Base-by-base conservation (phyloP, 192 early-diverging fungal species). In the Mycoemilia scoparia region DNA sequence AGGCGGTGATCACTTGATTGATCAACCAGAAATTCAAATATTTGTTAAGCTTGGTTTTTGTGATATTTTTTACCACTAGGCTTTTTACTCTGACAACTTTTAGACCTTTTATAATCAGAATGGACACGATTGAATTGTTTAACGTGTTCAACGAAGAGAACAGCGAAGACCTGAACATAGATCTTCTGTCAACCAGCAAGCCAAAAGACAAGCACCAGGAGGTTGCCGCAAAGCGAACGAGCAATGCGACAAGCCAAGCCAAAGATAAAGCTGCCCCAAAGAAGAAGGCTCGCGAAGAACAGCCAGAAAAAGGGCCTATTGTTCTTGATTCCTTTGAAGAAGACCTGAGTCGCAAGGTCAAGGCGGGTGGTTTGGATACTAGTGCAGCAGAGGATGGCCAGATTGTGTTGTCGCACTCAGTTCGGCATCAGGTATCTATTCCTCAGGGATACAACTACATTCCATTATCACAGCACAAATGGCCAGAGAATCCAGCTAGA, bases 351-450 rank as follows among this genome's bases (percentile, higher is more conserved):
- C 65, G 76, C 38, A 72, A 76, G 51, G 69, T 81, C 12, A 69
- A 69, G 31, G 55, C 69, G 17, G 66, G 57, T 7, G 62, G 63
- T 2, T 54, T 59, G 27, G 71, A 54, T 45, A 51, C 57, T 4
- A 56, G 54, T 45, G 49, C 71, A 21, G 60, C 52, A 7, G 50
- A 59, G 28, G 63, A 58, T 5, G 65, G 67, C 19, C 55, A 45
- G 21, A 29, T 63, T 3, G 60, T 63, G 13, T 36, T 64, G 21
- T 52, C 49, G 39, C 38, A 32, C 41, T 69, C 82, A 62, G 87
- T 96, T 31, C 68, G 84, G 15, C 92, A 96, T 54, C 87, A 96
- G 61, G 92, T 96, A 1, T 80, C 92, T 7, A 56, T 91, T 14
- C 92, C 92, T 9, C 75, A 75, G 0, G 73, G 67, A 32, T 93